Conservation (phyloP, 140 eudicot species). For the Erigeron philadelphicus region DNA sequence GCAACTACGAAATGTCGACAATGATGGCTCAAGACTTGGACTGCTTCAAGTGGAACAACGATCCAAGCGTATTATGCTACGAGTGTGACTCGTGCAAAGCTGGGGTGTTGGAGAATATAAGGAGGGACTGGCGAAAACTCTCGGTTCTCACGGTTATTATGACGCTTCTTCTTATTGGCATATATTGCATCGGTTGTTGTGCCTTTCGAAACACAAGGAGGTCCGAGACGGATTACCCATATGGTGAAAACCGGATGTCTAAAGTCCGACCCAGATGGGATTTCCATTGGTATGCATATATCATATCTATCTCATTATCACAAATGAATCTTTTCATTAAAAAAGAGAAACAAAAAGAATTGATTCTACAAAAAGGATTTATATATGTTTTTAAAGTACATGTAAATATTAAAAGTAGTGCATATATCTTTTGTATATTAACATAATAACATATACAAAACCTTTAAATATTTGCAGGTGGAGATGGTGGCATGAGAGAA, state of each 20-base stretch:
- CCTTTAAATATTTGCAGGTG: slow-evolving; percentile 44
- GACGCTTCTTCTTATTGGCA: slow-evolving; percentile 54
- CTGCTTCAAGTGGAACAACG: slow-evolving; percentile 74
- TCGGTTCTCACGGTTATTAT: slow-evolving; percentile 56
- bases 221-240: slow-evolving; percentile 60
- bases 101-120: slow-evolving; percentile 61
- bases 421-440: background rate
- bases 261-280: slow-evolving; percentile 97
- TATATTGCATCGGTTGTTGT: slow-evolving; percentile 78
- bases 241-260: slow-evolving; percentile 70
- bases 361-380: background rate
- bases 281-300: slow-evolving; percentile 50
- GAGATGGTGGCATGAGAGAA: slow-evolving; percentile 84
- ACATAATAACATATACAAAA: too few relatives aligned
- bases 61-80: slow-evolving; percentile 58
- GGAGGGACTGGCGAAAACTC: slow-evolving; percentile 69
- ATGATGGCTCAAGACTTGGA: slow-evolving; percentile 54
- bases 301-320: background rate
- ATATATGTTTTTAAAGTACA: background rate
- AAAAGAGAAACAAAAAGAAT: background rate
- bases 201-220: slow-evolving; percentile 65
- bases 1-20: slow-evolving; percentile 43
- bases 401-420: slow-evolving; percentile 18
- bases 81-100: slow-evolving; percentile 91
- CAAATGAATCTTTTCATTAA: background rate